Percentiles rank a stretch among this genome's conserved stretches.
phyloP scores from a whole-genome alignment of 441 rosid genomes.

The Pelargonium cotyledonis region DNA sequence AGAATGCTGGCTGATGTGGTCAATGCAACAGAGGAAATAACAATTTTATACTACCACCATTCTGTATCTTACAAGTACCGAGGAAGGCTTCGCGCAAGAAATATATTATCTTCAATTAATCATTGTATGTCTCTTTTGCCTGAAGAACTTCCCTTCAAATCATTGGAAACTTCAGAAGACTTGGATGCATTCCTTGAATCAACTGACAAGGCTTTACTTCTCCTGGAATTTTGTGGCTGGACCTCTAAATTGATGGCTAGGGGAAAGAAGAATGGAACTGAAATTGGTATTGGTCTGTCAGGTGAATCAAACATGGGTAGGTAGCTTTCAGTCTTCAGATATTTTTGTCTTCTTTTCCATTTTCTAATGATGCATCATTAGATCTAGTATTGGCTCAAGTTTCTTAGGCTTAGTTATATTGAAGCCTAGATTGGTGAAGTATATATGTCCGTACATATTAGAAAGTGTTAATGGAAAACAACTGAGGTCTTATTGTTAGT shows the following conservation, averaged over 20 bases:
- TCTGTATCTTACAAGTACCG: conserved; percentile 56
- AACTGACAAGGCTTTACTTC: conserved; percentile 64
- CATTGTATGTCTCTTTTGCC: conserved; percentile 43
- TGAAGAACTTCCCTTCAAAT: conserved; percentile 46
- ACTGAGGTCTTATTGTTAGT: not conserved
- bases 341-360: not conserved
- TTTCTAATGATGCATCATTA: not conserved
- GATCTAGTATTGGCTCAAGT: conserved; percentile 6
- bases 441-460: not conserved
- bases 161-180: conserved; percentile 40
- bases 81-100: conserved; percentile 60
- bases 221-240: conserved; percentile 87
- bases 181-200: conserved; percentile 56
- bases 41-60: conserved; percentile 56
- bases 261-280: conserved; percentile 42
- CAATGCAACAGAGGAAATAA: conserved; percentile 47
- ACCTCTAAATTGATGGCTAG: conserved; percentile 36
- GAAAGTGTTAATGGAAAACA: not conserved
- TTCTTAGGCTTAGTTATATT: not conserved
- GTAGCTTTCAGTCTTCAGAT: not conserved
- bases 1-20: conserved; percentile 57
- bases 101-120: conserved; percentile 44
- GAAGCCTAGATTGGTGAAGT: not conserved
- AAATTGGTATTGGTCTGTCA: conserved; percentile 24
- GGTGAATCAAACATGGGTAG: conserved; percentile 8